Evolutionary conservation across 2,329 filamentous ascomycete species (phyloP), one percentile per base, ranked within the genome.

Genomic region (Plectosphaerella sp.): DNA sequence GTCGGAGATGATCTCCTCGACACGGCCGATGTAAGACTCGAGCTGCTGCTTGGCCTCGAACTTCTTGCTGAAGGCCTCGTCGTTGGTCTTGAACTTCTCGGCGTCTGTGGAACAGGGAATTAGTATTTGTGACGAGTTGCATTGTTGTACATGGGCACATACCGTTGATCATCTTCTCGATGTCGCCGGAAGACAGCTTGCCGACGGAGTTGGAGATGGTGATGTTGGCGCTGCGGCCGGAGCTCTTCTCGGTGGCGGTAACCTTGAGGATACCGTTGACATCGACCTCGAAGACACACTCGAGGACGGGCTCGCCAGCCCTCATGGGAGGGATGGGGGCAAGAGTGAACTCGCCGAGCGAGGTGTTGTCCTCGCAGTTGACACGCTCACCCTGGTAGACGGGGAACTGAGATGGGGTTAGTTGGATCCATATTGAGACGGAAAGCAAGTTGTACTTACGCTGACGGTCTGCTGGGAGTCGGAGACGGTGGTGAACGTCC

Each of bases 211-310:
- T 99, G 77, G 90, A 91, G 77, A 99, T 99, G 72, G 94, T 99
- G 75, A 99, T 99, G 86, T 99, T 99, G 77, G 94, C 94, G 69
- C 83, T 94, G 73, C 94, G 92, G 67, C 94, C 94, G 35, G 94
- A 96, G 64, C 91, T 93, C 87, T 99, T 99, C 85, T 99, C 94
- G 47, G 93, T 97, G 62, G 94, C 94, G 58, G 93, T 97, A 67
- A 97, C 94, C 87, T 99, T 99, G 62, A 99, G 87, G 73, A 97
- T 96, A 87, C 94, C 94, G 82, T 99, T 99, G 83, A 97, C 94
- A 64, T 99, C 94, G 69, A 99, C 94, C 80, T 99, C 94, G 77
- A 99, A 97, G 73, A 97, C 91, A 64, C 93, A 89, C 79, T 99
- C 94, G 45, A 99, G 88, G 61, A 96, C 92, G 63, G 94, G 89